Evolutionary conservation across 139 green algal genomes (phyloP), one percentile per base, ranked within the genome.

Genomic region (Pleodorina starrii): DNA sequence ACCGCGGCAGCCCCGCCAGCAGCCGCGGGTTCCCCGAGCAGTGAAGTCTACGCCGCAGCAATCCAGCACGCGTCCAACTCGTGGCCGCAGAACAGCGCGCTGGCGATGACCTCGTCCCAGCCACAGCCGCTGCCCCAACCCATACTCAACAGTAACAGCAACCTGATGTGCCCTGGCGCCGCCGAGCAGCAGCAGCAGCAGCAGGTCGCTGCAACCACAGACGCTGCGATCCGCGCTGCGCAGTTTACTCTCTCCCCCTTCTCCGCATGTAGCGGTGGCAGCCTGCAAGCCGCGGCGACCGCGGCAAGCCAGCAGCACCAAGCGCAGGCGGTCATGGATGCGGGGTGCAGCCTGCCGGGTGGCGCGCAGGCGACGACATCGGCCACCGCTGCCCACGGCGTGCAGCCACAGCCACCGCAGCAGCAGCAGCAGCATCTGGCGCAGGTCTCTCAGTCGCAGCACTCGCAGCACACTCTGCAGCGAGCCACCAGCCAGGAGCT

Each of bases 391-490:
- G n/a, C n/a, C n/a, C n/a, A n/a, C n/a, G n/a, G n/a, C n/a, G n/a
- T n/a, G n/a, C n/a, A n/a, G n/a, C n/a, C n/a, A n/a, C n/a, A n/a
- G n/a, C n/a, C n/a, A n/a, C n/a, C n/a, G n/a, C 76, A 36, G 76
- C 76, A 46, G 76, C 76, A 46, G 4, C 54, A 60, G 46, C 75
- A 84, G 32, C 50, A 84, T 16, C 76, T 40, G 40, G 32, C 66
- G 36, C 78, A 74, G 38, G 50, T 50, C 32, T 32, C 1, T n/a
- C 48, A 44, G 48, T 84, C 59, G 57, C 79, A 75, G 10, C 79
- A 57, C 11, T 88, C 82, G 5, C 82, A 88, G 35, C 82, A 79
- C 27, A 78, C 82, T 3, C 42, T 88, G 66, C 82, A 88, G 46
- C 82, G 82, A 2, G 66, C 23, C 19, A 32, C 63, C 19, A 88